Evolutionary conservation across 768 basidiomycete species (phyloP), one percentile per base, ranked within the genome.

Genomic region (Lactifluus volemus): DNA sequence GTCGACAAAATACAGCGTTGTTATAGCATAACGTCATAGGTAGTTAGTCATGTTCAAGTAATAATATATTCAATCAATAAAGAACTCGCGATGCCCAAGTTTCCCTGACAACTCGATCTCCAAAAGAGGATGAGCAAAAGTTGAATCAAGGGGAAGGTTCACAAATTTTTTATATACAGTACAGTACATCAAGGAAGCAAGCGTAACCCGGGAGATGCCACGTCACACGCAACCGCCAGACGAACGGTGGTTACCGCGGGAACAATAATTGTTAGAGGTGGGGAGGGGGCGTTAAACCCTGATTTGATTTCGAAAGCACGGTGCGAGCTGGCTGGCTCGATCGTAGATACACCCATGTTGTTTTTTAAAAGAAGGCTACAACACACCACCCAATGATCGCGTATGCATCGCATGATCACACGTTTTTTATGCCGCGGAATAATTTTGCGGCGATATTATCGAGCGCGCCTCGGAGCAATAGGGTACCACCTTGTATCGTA

Each of bases 371-470:
- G 21, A 6, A 30, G 45, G 5, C n/a, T n/a, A n/a, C n/a, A n/a
- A n/a, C n/a, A n/a, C n/a, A n/a, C n/a, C 39, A 14, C 14, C 7
- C 39, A 14, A 34, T 15, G 34, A 25, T 32, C 19, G 30, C 19
- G 32, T 25, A 25, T 25, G 25, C 25, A 25, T 25, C 25, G 25
- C 25, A 47, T 50, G 60, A 53, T 53, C 25, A 53, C 25, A 25
- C 25, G n/a, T n/a, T 25, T 55, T 51, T 29, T 48, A 49, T 17
- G 39, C 50, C 55, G 61, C 56, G 61, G 61, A 42, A 19, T 17
- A 12, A 58, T 25, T 53, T 49, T 58, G 56, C 45, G 55, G 61
- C 61, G 45, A 29, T 36, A 57, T 56, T 44, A 50, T 49, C 55
- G 44, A 25, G 25, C 25, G 25, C 25, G 61, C 55, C 55, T 53